Percentiles rank a stretch among this genome's conserved stretches.
phyloP scores from a whole-genome alignment of 441 rosid genomes.

The Arabidopsis hybrid region DNA sequence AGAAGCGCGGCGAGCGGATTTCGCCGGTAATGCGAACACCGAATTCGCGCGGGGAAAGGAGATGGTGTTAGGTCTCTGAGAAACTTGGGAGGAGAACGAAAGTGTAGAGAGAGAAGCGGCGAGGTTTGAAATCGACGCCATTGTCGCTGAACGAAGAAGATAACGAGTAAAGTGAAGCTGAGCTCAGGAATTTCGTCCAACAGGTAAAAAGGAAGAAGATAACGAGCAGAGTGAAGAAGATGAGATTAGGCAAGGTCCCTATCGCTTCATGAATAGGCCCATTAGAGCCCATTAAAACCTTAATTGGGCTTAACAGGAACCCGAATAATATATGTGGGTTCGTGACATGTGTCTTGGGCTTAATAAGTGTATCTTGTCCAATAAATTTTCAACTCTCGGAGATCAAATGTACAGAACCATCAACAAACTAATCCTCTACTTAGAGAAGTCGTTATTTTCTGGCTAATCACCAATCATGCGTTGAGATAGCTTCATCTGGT shows the following conservation, averaged over 20 bases:
- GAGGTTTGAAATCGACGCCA: conserved; percentile 73
- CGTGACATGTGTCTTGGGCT: neutral
- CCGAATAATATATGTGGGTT: neutral
- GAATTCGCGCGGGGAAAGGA: conserved; percentile 47
- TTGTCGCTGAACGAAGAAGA: conserved; percentile 44
- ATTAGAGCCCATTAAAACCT: neutral
- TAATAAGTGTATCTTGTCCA: neutral
- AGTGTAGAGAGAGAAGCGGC: conserved; percentile 73
- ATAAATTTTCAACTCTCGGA: neutral
- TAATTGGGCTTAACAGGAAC: conserved; percentile 2
- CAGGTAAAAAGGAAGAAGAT: conserved; percentile 8
- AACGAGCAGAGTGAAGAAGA: neutral
- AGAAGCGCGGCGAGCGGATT: conserved; percentile 44
- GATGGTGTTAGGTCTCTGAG: conserved; percentile 54
- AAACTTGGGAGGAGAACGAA: conserved; percentile 79
- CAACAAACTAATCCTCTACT: neutral
- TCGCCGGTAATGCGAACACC: conserved; percentile 44
- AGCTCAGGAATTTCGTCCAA: conserved; percentile 11
- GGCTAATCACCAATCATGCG: conserved; percentile 4
- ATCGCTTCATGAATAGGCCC: conserved; percentile 25
- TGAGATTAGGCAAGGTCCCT: conserved; percentile 12
- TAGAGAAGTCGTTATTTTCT: neutral
- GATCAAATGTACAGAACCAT: neutral
- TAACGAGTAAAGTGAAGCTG: conserved; percentile 25
- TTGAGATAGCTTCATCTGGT: neutral